phyloP scores from a whole-genome alignment of 306 rosid genomes.

The Malus fusca region DNA sequence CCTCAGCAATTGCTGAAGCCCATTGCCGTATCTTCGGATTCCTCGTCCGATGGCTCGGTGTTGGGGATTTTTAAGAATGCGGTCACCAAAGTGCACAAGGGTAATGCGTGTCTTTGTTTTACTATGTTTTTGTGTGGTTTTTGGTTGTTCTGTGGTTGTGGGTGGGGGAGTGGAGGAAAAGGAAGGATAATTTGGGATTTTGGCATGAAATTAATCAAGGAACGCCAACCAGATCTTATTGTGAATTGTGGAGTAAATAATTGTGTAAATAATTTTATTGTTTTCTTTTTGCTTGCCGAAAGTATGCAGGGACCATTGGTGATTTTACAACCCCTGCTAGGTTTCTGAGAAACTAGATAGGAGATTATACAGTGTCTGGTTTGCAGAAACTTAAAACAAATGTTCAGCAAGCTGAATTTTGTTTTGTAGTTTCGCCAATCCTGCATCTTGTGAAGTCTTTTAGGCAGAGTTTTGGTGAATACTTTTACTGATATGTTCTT shows the following conservation, averaged over 20 bases:
- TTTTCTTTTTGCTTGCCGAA: neutral
- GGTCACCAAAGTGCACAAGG: slow-evolving; percentile 66
- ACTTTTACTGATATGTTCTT: neutral
- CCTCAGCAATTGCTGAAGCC: slow-evolving; percentile 70
- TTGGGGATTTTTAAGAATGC: slow-evolving; percentile 65
- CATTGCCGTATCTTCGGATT: slow-evolving; percentile 10
- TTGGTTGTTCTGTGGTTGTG: neutral
- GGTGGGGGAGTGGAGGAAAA: too few species aligned
- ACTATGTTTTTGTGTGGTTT: neutral
- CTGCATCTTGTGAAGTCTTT: neutral
- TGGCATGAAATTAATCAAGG: neutral
- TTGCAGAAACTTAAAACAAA: slow-evolving; percentile 1
- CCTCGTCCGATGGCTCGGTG: slow-evolving; percentile 39
- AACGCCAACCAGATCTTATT: neutral
- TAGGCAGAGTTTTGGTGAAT: neutral
- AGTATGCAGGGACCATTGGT: neutral
- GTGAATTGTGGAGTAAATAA: neutral
- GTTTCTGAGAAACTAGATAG: neutral
- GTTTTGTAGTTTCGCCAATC: neutral
- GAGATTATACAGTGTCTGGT: neutral
- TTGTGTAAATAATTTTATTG: neutral
- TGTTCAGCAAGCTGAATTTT: neutral
- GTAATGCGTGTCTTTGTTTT: slow-evolving; percentile 25
- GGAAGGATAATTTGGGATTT: neutral
- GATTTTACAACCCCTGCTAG: neutral